Percentiles rank a stretch among this genome's conserved stretches.
These are phyloP conservation scores for Metschnikowia kunwiensis DNA, from an alignment of 805 yeast genomes.

Conservation along the genomic window DNA sequence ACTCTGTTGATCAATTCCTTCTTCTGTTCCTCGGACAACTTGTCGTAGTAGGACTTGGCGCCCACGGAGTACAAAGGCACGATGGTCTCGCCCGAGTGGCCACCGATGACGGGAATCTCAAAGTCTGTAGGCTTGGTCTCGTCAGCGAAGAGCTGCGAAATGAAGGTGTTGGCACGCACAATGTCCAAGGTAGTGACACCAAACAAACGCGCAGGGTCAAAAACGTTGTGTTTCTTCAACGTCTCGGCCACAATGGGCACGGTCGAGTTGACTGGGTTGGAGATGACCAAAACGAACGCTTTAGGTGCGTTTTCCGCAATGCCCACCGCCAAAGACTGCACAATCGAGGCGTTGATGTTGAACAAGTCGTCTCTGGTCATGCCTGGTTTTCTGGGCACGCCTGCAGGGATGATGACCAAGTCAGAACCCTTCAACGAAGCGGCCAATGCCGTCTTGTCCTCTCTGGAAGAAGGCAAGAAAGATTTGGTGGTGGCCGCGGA, in stretches of 20 bases:
- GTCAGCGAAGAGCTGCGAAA: conserved; percentile 51
- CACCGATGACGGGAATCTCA: conserved; percentile 80
- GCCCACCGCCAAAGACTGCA: conserved; percentile 68
- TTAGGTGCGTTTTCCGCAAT: conserved; percentile 70
- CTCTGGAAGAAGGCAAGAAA: conserved; percentile 55
- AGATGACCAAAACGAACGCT: conserved; percentile 77
- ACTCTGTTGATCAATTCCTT: conserved; percentile 42
- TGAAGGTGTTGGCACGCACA: conserved; percentile 82
- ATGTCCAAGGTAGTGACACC: conserved; percentile 90
- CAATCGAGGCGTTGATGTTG: conserved; percentile 79
- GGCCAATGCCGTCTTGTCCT: conserved; percentile 45
- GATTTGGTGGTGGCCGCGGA: conserved; percentile 60
- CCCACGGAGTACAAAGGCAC: conserved; percentile 72
- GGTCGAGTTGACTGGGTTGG: conserved; percentile 92
- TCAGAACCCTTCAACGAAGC: conserved; percentile 45
- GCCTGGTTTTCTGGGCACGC: conserved; percentile 91
- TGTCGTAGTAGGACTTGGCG: conserved; percentile 32
- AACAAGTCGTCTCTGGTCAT: conserved; percentile 91
- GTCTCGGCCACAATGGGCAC: conserved; percentile 87
- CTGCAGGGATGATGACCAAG: conserved; percentile 70
- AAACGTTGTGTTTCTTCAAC: conserved; percentile 62
- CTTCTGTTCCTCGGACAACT: conserved; percentile 33
- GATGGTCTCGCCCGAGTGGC: conserved; percentile 93
- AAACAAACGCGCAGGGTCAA: conserved; percentile 68
- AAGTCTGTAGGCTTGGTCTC: conserved; percentile 49